Percentiles rank a stretch among this genome's conserved stretches.
Conservation (phyloP, 2,329 filamentous ascomycete genomes). For the Cadophora gregata region DNA sequence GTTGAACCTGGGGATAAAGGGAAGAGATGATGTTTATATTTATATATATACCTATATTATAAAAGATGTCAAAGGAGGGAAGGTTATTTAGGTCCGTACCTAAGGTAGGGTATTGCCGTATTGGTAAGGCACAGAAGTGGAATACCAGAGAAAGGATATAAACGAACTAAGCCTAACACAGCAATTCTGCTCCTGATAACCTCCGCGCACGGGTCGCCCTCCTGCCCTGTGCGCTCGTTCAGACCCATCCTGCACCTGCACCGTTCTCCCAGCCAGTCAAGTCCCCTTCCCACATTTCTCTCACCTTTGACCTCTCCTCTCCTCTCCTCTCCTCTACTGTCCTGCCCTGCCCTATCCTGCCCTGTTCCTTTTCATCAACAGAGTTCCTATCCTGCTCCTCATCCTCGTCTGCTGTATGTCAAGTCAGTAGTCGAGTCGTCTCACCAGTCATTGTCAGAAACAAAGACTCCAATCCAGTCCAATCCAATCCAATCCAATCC, state of each 20-base stretch:
- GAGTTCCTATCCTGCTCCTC: not conserved
- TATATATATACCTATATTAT: too few species aligned
- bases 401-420: not conserved
- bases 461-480: not conserved
- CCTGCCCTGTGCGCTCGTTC: constrained; percentile 2
- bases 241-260: not conserved
- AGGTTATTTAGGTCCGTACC: too few species aligned
- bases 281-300: not conserved
- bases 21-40: not conserved
- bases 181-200: not conserved
- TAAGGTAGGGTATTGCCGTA: too few species aligned
- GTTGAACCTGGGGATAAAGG: too few species aligned
- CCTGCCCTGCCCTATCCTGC: not conserved
- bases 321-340: not conserved
- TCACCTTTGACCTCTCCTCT: not conserved
- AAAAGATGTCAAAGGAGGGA: too few species aligned
- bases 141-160: not conserved
- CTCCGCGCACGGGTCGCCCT: not conserved
- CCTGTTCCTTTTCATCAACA: not conserved
- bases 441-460: not conserved
- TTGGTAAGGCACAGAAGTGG: not conserved
- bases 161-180: not conserved
- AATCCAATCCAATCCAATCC: not conserved
- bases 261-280: not conserved
- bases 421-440: not conserved